Evolutionary conservation across 2,329 filamentous ascomycete species (phyloP), one percentile per base, ranked within the genome.

Genomic region (Claviceps africana): DNA sequence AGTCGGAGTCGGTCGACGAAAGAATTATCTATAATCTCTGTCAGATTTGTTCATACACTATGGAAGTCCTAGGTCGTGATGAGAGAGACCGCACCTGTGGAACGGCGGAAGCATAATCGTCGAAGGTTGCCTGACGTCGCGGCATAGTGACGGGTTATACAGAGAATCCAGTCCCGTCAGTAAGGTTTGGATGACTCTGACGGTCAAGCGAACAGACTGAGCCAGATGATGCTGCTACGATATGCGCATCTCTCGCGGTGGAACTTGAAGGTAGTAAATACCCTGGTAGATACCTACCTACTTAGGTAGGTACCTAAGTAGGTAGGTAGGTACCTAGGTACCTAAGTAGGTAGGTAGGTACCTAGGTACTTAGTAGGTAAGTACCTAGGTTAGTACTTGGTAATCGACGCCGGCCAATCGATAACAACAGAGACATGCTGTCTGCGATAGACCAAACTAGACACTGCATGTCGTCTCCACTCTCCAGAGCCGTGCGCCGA

Each of bases 1-100:
- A 97, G 62, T 98, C 93, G 48, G 85, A 79, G 63, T 97, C 91
- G 22, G 90, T 89, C 13, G 89, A 86, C 2, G 91, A 89, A 60
- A 95, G 81, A 56, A 96, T 90, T 59, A 97, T 94, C 88, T 98
- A 45, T 25, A 15, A 46, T 2, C 5, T 47, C 33, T 39, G 48
- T 55, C 55, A 58, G 48, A 48, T 21, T 28, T n/a, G 22, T 37
- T 10, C 30, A 17, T 51, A 7, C n/a, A 19, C 28, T 33, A 3
- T 25, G 17, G 8, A 35, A 28, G 31, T 17, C 19, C 22, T 35
- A 9, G 35, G 15, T n/a, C 22, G 19, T 22, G n/a, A 15, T 31
- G 33, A 35, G 25, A 44, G 43, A 33, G 45, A 39, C 47, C 56
- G 40, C 55, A 74, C 73, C 64, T 74, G 69, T 40, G 71, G 69